These are phyloP conservation scores for Penicillium chermesinum DNA, from an alignment of 495 filamentous ascomycete genomes.

Conservation along the genomic window DNA sequence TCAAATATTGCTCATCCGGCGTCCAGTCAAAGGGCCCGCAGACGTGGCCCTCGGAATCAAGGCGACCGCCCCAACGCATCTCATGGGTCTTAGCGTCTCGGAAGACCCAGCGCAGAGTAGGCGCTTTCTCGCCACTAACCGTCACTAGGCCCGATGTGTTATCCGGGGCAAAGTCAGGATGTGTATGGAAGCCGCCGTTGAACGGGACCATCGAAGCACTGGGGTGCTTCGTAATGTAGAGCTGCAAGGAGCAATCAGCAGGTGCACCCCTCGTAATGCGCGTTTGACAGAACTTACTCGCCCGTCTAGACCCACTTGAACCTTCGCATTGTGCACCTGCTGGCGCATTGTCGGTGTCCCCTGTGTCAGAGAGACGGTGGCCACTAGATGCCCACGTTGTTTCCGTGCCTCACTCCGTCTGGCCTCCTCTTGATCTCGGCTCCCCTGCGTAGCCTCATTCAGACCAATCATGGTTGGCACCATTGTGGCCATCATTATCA, in stretches of 20 bases:
- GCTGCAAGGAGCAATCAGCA: conserved; percentile 5
- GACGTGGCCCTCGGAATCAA: conserved; percentile 20
- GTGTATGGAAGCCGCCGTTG: conserved; percentile 22
- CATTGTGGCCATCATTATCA: conserved; percentile 28
- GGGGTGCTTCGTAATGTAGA: conserved; percentile 26
- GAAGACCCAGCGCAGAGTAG: conserved; percentile 27
- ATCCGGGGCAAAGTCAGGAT: conserved; percentile 20
- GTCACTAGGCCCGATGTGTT: conserved; percentile 24
- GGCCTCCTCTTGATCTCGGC: conserved; percentile 21
- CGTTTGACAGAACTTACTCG: conserved; percentile 17
- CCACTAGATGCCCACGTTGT: conserved; percentile 18
- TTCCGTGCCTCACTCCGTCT: conserved; percentile 18
- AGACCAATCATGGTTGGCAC: conserved; percentile 28
- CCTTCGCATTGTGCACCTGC: conserved; percentile 24
- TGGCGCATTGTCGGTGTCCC: conserved; percentile 16
- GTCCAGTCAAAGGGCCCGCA: conserved; percentile 28
- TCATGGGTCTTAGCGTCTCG: conserved; percentile 19
- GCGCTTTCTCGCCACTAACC: conserved; percentile 20
- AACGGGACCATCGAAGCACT: conserved; percentile 17
- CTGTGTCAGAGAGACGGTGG: conserved; percentile 13
- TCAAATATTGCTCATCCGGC: conserved; percentile 20
- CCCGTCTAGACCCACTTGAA: conserved; percentile 24
- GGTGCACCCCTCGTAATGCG: no score
- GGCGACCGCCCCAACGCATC: conserved; percentile 24
- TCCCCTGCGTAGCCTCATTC: conserved; percentile 22